Evolutionary conservation across 2,329 filamentous ascomycete genomes (phyloP), one percentile per base, ranked within the genome.

Genomic region (Emmonsiellopsis sp.): DNA sequence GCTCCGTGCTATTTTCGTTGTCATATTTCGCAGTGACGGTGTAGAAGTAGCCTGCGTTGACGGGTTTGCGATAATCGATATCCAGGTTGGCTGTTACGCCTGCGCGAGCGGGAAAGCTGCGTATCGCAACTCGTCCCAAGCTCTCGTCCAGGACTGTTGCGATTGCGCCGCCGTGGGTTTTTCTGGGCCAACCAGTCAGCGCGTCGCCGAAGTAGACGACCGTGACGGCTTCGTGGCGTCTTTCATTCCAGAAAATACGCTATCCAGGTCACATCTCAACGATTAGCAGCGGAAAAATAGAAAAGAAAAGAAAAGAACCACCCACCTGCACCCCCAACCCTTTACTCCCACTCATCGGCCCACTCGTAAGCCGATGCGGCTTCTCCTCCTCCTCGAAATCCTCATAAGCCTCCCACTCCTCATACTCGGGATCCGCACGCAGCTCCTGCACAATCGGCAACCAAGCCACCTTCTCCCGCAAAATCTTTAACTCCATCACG

Each of bases 81-180:
- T 80, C 72, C 36, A 85, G 67, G 50, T 75, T 77, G 42, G 83
- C 74, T 62, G 82, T 78, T 59, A 84, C 69, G 61, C 80, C 77
- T 36, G 76, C 77, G 44, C 72, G 68, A 7, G 67, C 69, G 1
- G 74, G 72, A 56, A 82, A 74, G 34, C 66, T 63, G 45, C 68
- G 64, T 53, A 82, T 71, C 9, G 80, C 81, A 56, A 81, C 83
- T 43, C 84, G 75, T n/a, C 82, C 82, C 56, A 88, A 74, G 50
- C 77, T 79, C 71, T 90, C 87, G 65, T 87, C 81, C 39, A 90
- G 69, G 3, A 87, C 67, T 0, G 83, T 88, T 6, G 83, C 84
- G 48, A 87, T 75, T 6, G 78, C 74, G 11, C 87, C 87, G 53
- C 87, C 87, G 70, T 92, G 87, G 50, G 83, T 81, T 42, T 87